Conservation (phyloP, 164 flowering plant species). For the Chimonanthus salicifolius region DNA sequence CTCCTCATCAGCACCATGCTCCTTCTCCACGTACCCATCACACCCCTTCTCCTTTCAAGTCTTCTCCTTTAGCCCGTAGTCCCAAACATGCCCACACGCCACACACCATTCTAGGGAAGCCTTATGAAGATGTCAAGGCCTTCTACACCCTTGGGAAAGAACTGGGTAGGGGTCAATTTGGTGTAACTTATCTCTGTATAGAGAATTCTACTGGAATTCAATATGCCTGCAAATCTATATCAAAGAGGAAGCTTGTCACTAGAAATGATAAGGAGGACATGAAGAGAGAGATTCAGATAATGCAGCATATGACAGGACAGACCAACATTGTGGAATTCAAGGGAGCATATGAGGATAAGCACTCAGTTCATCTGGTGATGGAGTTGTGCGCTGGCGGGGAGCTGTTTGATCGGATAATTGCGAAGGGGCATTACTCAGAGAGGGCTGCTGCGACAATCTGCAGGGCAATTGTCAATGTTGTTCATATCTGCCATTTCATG, state of each 20-base stretch:
- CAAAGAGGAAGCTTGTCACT: conserved; percentile 70
- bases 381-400: conserved; percentile 95
- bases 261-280: conserved; percentile 81
- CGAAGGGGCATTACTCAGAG: conserved; percentile 86
- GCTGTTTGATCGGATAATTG: conserved; percentile 84
- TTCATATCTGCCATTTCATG: conserved; percentile 87
- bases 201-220: conserved; percentile 49
- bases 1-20: conserved; percentile 6
- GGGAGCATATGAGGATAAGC: conserved; percentile 91
- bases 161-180: conserved; percentile 94
- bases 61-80: conserved; percentile 14
- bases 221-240: conserved; percentile 85
- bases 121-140: conserved; percentile 57
- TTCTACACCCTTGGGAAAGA: conserved; percentile 63
- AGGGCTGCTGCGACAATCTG: conserved; percentile 74
- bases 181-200: conserved; percentile 81
- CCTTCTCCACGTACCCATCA: conserved; percentile 15
- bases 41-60: conserved; percentile 13
- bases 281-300: conserved; percentile 81
- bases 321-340: conserved; percentile 82
- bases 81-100: conserved; percentile 26
- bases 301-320: conserved; percentile 95
- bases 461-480: conserved; percentile 75
- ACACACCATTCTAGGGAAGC: conserved; percentile 72
- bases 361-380: conserved; percentile 80